Base-by-base conservation (phyloP, 2,329 filamentous ascomycete species). In the Fusarium nurragi region DNA sequence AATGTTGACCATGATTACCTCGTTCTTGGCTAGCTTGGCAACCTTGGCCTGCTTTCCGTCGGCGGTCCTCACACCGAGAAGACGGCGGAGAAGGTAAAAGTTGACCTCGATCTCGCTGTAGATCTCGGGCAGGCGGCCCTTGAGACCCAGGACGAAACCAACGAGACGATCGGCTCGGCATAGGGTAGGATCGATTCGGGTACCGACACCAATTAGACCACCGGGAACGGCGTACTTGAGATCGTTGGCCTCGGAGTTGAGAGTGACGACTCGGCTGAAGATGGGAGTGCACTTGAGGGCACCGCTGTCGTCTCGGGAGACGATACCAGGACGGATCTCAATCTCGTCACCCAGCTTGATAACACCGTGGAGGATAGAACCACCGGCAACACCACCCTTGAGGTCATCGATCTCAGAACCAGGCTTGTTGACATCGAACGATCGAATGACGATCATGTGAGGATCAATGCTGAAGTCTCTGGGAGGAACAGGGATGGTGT, bases 11-110 rank as follows among this genome's bases (percentile, higher is more conserved):
- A 99, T 98, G 80, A 99, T 90, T 74, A 98, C 93, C 80, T 99
- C 95, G 81, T 97, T 97, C 89, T 98, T 99, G 56, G 93, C 85
- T 68, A 99, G 86, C 84, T 99, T 99, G 73, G 94, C 93, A 70
- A 99, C 95, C 90, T 99, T 99, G 75, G 94, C 94, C 82, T 98
- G 95, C 86, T 99, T 99, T 77, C 95, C 95, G 72, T 99, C 95
- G 65, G 94, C 93, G 43, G 95, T 97, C 83, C 96, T 94, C 74
- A 99, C 95, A 88, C 95, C 95, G 55, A 99, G 88, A 64, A 99
- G 86, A 73, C 95, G 88, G 73, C 94, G 91, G 65, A 99, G 90
- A 63, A 99, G 86, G 86, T 98, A 99, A 86, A 98, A 99, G 87
- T 98, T 98, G 80, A 97, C 94, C 82, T 99, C 95, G 63, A 99